These are phyloP conservation scores for Spongiforma sp. DNA, from an alignment of 1,284 basidiomycete species.

Conservation along the genomic window DNA sequence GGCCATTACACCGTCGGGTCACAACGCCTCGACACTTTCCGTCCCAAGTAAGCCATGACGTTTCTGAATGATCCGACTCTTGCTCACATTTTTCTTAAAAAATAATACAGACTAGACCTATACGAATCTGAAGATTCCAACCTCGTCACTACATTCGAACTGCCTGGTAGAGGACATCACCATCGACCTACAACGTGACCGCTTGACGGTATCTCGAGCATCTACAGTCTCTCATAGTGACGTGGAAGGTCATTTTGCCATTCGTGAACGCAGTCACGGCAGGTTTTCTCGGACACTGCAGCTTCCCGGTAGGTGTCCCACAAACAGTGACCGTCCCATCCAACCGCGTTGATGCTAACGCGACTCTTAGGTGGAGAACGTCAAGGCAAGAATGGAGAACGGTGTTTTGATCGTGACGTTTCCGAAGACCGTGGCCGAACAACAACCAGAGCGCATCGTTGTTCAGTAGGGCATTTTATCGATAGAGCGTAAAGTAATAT, in stretches of 20 bases:
- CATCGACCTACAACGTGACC: slow-evolving; percentile 44
- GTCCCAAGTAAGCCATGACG: slow-evolving; percentile 8
- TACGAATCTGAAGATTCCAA: slow-evolving; percentile 32
- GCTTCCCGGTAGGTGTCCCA: slow-evolving; percentile 1
- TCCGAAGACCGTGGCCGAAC: too few relatives aligned
- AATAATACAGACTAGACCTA: slow-evolving; percentile 34
- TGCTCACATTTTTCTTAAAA: too few relatives aligned
- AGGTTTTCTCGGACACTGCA: slow-evolving; percentile 3
- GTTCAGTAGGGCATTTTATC: too few relatives aligned
- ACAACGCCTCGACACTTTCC: slow-evolving; percentile 14
- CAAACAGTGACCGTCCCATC: too few relatives aligned
- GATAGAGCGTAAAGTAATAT: too few relatives aligned
- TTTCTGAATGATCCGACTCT: background rate
- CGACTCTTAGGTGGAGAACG: background rate
- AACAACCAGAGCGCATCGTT: too few relatives aligned
- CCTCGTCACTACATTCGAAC: slow-evolving; percentile 45
- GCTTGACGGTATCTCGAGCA: slow-evolving; percentile 44
- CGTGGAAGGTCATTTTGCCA: too few relatives aligned
- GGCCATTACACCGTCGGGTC: background rate
- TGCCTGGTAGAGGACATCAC: slow-evolving; percentile 49
- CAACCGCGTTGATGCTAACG: background rate
- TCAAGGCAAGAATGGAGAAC: slow-evolving; percentile 7
- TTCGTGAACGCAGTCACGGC: slow-evolving; percentile 38
- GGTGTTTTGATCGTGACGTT: too few relatives aligned
- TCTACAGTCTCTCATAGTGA: too few relatives aligned